A percentile compares a stretch with the other conserved stretches of the same genome.
Conservation (phyloP, 495 filamentous ascomycete genomes). For the Trichoderma orchidacearum region DNA sequence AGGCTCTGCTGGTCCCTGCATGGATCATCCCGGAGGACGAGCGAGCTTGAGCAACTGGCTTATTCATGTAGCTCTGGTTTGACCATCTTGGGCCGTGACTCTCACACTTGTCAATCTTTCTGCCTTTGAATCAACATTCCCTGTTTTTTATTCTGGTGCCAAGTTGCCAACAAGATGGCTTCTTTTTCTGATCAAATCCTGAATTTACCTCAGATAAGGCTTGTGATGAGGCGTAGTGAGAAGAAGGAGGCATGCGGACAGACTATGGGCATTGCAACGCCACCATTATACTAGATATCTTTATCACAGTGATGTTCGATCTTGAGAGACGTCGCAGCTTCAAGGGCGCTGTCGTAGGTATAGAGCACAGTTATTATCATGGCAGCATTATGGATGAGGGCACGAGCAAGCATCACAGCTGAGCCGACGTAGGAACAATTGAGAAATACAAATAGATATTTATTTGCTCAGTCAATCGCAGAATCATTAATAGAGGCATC, state of each 20-base stretch:
- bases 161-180: slow-evolving; percentile 65
- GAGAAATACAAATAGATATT: background rate
- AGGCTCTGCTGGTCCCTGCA: slow-evolving; percentile 47
- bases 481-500: no score
- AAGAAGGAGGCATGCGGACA: slow-evolving; percentile 52
- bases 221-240: slow-evolving; percentile 29
- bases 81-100: slow-evolving; percentile 65
- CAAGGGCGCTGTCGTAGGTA: slow-evolving; percentile 27
- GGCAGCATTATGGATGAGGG: background rate
- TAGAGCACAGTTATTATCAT: background rate
- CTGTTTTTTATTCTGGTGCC: slow-evolving; percentile 56
- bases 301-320: slow-evolving; percentile 43
- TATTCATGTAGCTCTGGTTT: slow-evolving; percentile 70
- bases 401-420: background rate
- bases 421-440: background rate
- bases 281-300: slow-evolving; percentile 52
- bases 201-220: slow-evolving; percentile 47
- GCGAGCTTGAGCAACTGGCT: slow-evolving; percentile 46
- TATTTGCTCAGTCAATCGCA: no score
- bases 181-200: slow-evolving; percentile 61
- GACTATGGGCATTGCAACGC: slow-evolving; percentile 56
- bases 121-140: slow-evolving; percentile 58
- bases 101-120: slow-evolving; percentile 67
- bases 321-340: slow-evolving; percentile 56
- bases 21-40: slow-evolving; percentile 55